phyloP scores from a whole-genome alignment of 2,329 filamentous ascomycete genomes.

The Talaromyces sp. region DNA sequence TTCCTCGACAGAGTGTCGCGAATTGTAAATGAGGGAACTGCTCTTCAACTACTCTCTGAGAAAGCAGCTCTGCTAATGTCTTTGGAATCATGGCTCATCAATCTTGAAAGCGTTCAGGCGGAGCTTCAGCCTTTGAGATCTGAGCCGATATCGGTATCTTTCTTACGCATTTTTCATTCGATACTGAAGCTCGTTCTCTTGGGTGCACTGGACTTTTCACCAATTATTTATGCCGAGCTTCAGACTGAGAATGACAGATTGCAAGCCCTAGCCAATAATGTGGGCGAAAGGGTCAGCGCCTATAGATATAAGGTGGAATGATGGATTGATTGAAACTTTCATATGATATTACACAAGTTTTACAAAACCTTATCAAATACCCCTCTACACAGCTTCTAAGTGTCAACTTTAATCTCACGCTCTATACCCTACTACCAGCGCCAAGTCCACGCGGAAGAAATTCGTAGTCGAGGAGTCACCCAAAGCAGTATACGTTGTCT shows the following conservation, averaged over 20 bases:
- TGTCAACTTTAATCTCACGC: not conserved
- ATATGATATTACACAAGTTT: not conserved
- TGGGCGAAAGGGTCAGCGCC: constrained; percentile 8
- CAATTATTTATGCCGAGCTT: constrained; percentile 5
- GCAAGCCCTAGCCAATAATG: not conserved
- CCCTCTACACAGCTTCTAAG: not conserved
- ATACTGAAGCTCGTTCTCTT: constrained; percentile 12
- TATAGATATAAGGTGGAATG: constrained; percentile 3
- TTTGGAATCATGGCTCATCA: constrained; percentile 8
- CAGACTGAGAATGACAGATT: constrained; percentile 10
- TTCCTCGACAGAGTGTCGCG: constrained; percentile 12
- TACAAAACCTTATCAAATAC: not conserved
- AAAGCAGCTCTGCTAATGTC: constrained; percentile 10
- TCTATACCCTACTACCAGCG: not conserved
- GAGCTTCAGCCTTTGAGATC: not conserved
- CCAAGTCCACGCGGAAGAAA: not conserved
- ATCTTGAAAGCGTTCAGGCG: constrained; percentile 1
- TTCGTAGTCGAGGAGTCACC: not conserved
- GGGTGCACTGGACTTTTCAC: constrained; percentile 11
- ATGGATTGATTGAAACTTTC: not conserved
- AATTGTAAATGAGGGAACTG: not conserved
- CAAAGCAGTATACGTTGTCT: not conserved
- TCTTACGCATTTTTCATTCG: constrained; percentile 11
- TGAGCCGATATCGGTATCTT: constrained; percentile 11
- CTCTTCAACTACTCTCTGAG: constrained; percentile 8